A percentile compares a stretch with the other conserved stretches of the same genome.
Conservation (phyloP, 148 eudicot genomes). For the Chenopodium suecicum region DNA sequence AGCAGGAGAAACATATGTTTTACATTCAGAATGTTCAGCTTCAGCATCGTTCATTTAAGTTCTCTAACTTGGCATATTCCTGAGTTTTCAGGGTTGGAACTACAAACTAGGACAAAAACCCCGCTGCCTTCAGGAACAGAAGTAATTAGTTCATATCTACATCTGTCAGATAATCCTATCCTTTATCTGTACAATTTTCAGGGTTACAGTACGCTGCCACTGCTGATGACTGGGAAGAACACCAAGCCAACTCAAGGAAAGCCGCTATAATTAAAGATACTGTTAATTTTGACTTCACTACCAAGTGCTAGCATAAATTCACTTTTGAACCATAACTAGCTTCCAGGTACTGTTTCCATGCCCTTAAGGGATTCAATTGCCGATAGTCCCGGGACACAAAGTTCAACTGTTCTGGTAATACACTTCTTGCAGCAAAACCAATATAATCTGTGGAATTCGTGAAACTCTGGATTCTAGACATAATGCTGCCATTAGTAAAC, state of each 20-base stretch:
- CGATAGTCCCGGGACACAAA: slow-evolving; percentile 23
- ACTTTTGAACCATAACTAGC: slow-evolving; percentile 31
- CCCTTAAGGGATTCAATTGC: slow-evolving; percentile 43
- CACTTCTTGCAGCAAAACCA: slow-evolving; percentile 74
- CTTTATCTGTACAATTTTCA: background rate
- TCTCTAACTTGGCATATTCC: background rate
- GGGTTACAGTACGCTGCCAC: background rate
- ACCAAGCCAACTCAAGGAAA: background rate
- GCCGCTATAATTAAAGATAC: background rate
- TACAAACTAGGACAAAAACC: background rate
- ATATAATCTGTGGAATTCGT: slow-evolving; percentile 51
- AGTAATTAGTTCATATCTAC: background rate
- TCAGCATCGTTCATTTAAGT: background rate
- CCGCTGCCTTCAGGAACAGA: background rate
- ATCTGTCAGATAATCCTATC: background rate
- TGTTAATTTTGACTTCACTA: background rate
- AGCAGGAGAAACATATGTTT: background rate
- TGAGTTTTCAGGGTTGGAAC: background rate
- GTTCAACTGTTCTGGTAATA: slow-evolving; percentile 28
- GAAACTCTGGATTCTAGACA: slow-evolving; percentile 53
- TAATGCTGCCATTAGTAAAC: slow-evolving; percentile 37
- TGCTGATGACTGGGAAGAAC: background rate
- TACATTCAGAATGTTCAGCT: background rate
- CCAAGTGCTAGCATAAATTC: slow-evolving; percentile 28
- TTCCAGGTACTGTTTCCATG: slow-evolving; percentile 55